These are phyloP conservation scores for Aspergillus hancockii DNA, from an alignment of 495 filamentous ascomycete genomes.

Conservation along the genomic window DNA sequence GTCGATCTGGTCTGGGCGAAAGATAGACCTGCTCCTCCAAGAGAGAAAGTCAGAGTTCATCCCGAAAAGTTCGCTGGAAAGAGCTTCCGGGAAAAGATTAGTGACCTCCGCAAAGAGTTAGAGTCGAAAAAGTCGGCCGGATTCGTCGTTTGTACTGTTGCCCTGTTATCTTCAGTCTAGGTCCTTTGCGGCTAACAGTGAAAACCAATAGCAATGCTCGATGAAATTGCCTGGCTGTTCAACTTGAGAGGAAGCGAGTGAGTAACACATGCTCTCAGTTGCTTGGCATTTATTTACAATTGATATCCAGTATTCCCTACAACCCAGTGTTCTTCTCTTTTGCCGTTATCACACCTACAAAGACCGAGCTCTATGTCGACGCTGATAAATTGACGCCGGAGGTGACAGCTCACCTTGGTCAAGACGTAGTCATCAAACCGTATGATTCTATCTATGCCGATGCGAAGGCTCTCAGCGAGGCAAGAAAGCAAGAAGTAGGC, in stretches of 20 bases:
- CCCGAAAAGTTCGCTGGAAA: conserved; percentile 78
- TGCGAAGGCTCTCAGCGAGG: conserved; percentile 57
- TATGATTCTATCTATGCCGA: conserved; percentile 86
- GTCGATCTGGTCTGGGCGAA: conserved; percentile 85
- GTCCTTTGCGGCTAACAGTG: conserved; percentile 21
- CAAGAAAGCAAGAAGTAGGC: conserved; percentile 38
- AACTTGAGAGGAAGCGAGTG: conserved; percentile 93
- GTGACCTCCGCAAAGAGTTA: conserved; percentile 85
- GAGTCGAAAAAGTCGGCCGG: conserved; percentile 87
- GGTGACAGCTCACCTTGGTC: conserved; percentile 67
- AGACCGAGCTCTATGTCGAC: conserved; percentile 84
- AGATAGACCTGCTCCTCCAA: conserved; percentile 71
- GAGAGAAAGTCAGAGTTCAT: conserved; percentile 71
- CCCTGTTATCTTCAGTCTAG: not conserved
- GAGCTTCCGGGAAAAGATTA: conserved; percentile 77
- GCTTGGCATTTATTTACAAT: not conserved
- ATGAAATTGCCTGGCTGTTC: conserved; percentile 97
- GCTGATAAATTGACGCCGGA: conserved; percentile 71
- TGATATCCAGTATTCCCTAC: conserved; percentile 75
- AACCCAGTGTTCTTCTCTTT: conserved; percentile 99
- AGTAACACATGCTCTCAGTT: conserved; percentile 18
- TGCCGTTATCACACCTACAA: conserved; percentile 79
- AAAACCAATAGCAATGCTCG: conserved; percentile 67
- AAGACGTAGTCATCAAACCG: conserved; percentile 75
- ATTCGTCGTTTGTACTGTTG: conserved; percentile 73